A percentile compares a stretch with the other conserved stretches of the same genome.
These are phyloP conservation scores for Theileria equi DNA, from an alignment of 169 alveolate species.

Conservation along the genomic window DNA sequence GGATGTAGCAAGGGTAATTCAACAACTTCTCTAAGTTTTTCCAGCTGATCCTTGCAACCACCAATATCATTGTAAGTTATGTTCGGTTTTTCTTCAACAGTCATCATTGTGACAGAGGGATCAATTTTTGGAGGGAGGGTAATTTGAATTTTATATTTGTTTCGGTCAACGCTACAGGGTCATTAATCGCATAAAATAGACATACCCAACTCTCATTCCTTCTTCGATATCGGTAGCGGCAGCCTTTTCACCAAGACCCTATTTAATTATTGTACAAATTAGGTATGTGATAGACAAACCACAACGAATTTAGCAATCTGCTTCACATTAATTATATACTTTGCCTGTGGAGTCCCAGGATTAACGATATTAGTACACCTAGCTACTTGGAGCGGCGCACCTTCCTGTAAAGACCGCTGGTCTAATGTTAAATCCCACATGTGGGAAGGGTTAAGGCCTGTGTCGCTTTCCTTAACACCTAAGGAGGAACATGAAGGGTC, in stretches of 20 bases:
- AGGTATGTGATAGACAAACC: slow-evolving; percentile 51
- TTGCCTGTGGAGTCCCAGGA: slow-evolving; percentile 96
- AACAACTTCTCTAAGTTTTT: slow-evolving; percentile 94
- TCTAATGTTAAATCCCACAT: slow-evolving; percentile 98
- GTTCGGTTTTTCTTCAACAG: slow-evolving; percentile 99
- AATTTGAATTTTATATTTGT: slow-evolving; percentile 93
- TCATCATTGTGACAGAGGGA: slow-evolving; percentile 99
- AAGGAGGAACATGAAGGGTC: background rate
- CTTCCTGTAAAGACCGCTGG: slow-evolving; percentile 92
- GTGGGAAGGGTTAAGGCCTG: slow-evolving; percentile 97
- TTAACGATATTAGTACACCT: slow-evolving; percentile 96
- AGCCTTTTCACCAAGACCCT: slow-evolving; percentile 96
- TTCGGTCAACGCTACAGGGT: slow-evolving; percentile 82
- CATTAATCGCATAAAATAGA: background rate
- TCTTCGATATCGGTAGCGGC: slow-evolving; percentile 99
- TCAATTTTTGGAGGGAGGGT: slow-evolving; percentile 99
- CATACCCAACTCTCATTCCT: slow-evolving; percentile 99
- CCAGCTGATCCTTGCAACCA: slow-evolving; percentile 98
- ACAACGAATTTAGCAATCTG: slow-evolving; percentile 98
- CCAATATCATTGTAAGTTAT: slow-evolving; percentile 99
- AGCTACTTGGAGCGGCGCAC: slow-evolving; percentile 96
- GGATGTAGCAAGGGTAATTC: slow-evolving; percentile 99
- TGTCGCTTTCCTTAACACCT: slow-evolving; percentile 97
- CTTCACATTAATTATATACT: slow-evolving; percentile 91
- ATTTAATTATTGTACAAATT: background rate